phyloP scores from a whole-genome alignment of 495 filamentous ascomycete genomes.

The Penicillium soppii region DNA sequence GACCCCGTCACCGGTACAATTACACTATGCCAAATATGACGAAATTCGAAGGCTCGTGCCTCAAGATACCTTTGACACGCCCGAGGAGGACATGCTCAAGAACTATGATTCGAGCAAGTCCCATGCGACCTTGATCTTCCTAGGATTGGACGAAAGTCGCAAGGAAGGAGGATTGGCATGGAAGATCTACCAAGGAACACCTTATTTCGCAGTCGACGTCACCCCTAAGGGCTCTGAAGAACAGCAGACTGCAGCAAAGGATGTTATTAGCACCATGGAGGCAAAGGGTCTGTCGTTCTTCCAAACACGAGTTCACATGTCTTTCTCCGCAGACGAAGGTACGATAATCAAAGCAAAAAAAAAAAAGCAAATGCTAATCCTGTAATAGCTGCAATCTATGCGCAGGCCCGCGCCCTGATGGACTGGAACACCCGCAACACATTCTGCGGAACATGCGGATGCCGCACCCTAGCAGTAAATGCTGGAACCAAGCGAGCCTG shows the following conservation, averaged over 20 bases:
- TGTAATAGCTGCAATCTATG: constrained; percentile 76
- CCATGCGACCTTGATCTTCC: constrained; percentile 72
- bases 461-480: constrained; percentile 80
- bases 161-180: constrained; percentile 50
- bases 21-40: constrained; percentile 61
- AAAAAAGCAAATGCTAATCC: constrained; percentile 9
- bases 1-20: constrained; percentile 50
- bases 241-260: constrained; percentile 44
- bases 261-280: constrained; percentile 56
- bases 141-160: constrained; percentile 76
- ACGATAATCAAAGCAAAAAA: constrained; percentile 8
- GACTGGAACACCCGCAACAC: constrained; percentile 96
- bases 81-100: constrained; percentile 71
- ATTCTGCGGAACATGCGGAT: constrained; percentile 86
- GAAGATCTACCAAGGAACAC: constrained; percentile 68
- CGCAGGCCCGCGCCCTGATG: constrained; percentile 81
- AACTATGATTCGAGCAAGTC: constrained; percentile 71
- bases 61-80: constrained; percentile 63
- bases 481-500: constrained; percentile 90
- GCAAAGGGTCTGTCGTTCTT: constrained; percentile 59
- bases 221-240: constrained; percentile 64
- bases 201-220: constrained; percentile 88
- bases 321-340: constrained; percentile 62
- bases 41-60: constrained; percentile 72
- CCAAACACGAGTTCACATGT: constrained; percentile 56